These are phyloP conservation scores for Geotrichum aggregatum DNA, from an alignment of 1,139 yeast species.

Conservation along the genomic window DNA sequence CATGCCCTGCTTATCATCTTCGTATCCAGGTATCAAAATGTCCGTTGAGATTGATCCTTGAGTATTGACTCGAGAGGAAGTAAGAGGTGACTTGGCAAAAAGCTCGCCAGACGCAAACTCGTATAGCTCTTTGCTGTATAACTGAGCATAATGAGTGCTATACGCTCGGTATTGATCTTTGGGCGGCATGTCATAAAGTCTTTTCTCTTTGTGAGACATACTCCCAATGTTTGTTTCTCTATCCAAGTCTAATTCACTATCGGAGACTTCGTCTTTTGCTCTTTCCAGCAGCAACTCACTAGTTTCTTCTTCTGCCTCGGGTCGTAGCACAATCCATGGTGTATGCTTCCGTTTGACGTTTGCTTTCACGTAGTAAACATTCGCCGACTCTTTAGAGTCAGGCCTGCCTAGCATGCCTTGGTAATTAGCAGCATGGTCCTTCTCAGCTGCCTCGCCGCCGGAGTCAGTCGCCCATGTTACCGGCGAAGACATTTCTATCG, in stretches of 20 bases:
- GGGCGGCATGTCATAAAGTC: not conserved
- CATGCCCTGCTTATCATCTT: not conserved
- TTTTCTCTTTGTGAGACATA: not conserved
- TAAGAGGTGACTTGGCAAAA: not conserved
- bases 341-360: too few relatives aligned
- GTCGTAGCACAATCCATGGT: too few relatives aligned
- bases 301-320: not conserved
- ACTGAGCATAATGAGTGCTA: conserved; percentile 1
- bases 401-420: too few relatives aligned
- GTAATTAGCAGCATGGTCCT: too few relatives aligned
- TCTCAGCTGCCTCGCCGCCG: too few relatives aligned
- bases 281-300: not conserved
- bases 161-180: not conserved
- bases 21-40: not conserved
- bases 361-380: too few relatives aligned
- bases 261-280: not conserved
- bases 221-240: not conserved
- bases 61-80: not conserved
- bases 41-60: not conserved
- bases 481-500: too few relatives aligned
- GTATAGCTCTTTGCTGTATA: conserved; percentile 24
- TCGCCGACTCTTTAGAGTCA: too few relatives aligned
- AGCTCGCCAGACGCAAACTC: conserved; percentile 24
- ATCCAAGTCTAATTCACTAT: not conserved
- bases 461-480: too few relatives aligned